Percentiles rank a stretch among this genome's conserved stretches.
phyloP scores from a whole-genome alignment of 768 basidiomycete species.

The Candolleomyces aberdarensis region DNA sequence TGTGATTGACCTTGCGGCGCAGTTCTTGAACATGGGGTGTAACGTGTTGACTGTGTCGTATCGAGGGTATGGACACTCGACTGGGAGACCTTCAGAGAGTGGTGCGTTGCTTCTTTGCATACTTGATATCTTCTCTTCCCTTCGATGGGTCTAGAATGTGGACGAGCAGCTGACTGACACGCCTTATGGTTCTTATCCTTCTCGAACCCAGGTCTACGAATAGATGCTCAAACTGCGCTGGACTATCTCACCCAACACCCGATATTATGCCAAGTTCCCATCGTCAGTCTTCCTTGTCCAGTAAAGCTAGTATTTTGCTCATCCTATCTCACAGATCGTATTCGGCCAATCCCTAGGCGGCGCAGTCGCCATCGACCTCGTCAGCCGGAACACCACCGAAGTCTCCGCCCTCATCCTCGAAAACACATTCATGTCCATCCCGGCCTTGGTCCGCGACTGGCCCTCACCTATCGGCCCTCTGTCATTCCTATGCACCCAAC shows the following conservation, averaged over 20 bases:
- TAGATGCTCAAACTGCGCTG: conserved; percentile 77
- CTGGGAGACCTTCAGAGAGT: conserved; percentile 76
- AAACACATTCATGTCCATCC: conserved; percentile 86
- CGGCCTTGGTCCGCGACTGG: conserved; percentile 63
- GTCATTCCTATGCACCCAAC: conserved; percentile 12
- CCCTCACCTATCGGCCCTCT: conserved; percentile 32
- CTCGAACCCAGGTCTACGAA: conserved; percentile 51
- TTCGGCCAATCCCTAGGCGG: conserved; percentile 84
- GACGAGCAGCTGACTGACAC: no score
- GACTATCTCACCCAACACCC: conserved; percentile 63
- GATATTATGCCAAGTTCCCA: conserved; percentile 50
- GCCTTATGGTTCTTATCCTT: no score
- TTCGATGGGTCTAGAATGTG: no score
- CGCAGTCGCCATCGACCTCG: conserved; percentile 83
- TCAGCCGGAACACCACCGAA: conserved; percentile 63
- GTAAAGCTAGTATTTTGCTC: not conserved
- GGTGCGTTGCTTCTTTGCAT: conserved; percentile 37
- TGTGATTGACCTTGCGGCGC: conserved; percentile 60
- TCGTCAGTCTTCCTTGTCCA: conserved; percentile 39
- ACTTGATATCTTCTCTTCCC: not conserved
- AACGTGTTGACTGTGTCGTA: conserved; percentile 90
- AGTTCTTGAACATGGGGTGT: conserved; percentile 70
- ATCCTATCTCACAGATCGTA: conserved; percentile 41
- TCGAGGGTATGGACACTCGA: conserved; percentile 77
- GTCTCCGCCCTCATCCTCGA: conserved; percentile 75